Base-by-base conservation (phyloP, 1,284 basidiomycete genomes). In the Phellopilus nigrolimitatus region DNA sequence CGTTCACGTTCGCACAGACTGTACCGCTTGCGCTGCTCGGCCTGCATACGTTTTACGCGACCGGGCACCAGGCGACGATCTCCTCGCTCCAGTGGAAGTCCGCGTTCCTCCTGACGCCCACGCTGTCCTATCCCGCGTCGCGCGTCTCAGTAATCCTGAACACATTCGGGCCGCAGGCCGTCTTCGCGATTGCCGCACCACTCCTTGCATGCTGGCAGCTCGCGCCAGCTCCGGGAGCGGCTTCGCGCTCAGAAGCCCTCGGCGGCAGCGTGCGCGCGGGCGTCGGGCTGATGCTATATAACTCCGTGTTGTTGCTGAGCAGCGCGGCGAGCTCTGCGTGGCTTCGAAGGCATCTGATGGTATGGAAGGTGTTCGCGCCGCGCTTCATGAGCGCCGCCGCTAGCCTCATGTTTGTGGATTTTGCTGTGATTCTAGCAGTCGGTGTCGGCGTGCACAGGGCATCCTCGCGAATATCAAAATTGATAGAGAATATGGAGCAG, bases 281-380 rank as follows among this genome's bases (percentile, higher is more conserved):
- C 0, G 64, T 94, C 0, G 83, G 78, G 0, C 71, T 88, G 54
- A 75, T 82, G 69, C 68, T 84, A 2, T 95, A 95, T 64, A 86
- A 88, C 63, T 67, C 77, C 3, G 61, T 73, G 2, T 64, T 97
- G 25, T 68, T 91, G 0, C 64, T 95, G 4, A 82, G 87, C 2
- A 80, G 82, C 7, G 84, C 91, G 3, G 66, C 82, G 4, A 86
- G 84, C 54, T 84, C 92, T 0, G 86, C 88, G 2, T 79, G 82
- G 62, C 72, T 98, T 49, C 69, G 93, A 51, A 67, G 95, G 36
- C 97, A 99, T 67, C 68, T 99, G 59, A 98, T 99, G 95, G 93
- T 98, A 31, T 99, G 95, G 93, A 98, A 98, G 69, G 86, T 97
- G 4, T 99, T 98, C 65, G 94, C 94, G 25, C 97, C 97, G 46